phyloP scores from a whole-genome alignment of 2,329 filamentous ascomycete genomes.

The Clonostachys chloroleuca region DNA sequence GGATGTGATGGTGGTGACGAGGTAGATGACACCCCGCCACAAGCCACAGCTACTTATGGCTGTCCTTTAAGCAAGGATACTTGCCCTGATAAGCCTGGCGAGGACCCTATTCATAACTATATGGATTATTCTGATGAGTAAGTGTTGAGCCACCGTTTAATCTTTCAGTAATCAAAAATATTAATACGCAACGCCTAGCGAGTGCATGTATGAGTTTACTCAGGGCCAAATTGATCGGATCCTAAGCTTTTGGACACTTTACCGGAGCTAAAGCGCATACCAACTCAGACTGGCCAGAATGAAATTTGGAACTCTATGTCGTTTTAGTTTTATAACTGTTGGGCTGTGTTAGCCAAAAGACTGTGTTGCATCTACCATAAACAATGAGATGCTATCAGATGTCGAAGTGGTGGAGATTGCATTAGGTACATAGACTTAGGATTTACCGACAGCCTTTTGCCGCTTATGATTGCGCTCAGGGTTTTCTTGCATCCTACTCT shows the following conservation, averaged over 20 bases:
- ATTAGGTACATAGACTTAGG: too few relatives aligned
- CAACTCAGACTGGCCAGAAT: too few relatives aligned
- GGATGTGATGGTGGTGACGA: slow-evolving; percentile 31
- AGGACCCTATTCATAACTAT: slow-evolving; percentile 30
- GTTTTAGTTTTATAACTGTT: too few relatives aligned
- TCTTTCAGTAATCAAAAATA: too few relatives aligned
- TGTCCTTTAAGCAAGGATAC: slow-evolving; percentile 30
- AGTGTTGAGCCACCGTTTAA: slow-evolving; percentile 5
- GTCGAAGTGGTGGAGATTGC: too few relatives aligned
- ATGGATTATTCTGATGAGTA: slow-evolving; percentile 38
- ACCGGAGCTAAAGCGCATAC: slow-evolving; percentile 15
- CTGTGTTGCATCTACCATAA: too few relatives aligned
- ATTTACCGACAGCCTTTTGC: too few relatives aligned
- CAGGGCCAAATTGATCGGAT: slow-evolving; percentile 33
- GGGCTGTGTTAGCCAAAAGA: too few relatives aligned
- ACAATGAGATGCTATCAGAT: too few relatives aligned
- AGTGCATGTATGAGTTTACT: slow-evolving; percentile 40
- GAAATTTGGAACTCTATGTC: too few relatives aligned
- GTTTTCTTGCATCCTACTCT: too few relatives aligned
- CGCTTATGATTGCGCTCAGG: too few relatives aligned
- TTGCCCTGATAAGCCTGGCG: slow-evolving; percentile 19
- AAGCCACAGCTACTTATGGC: slow-evolving; percentile 20
- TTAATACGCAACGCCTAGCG: slow-evolving; percentile 9
- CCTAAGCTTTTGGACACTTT: slow-evolving; percentile 27
- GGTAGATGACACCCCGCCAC: slow-evolving; percentile 33